phyloP scores from a whole-genome alignment of 805 yeast species.

The Yarrowia divulgata region DNA sequence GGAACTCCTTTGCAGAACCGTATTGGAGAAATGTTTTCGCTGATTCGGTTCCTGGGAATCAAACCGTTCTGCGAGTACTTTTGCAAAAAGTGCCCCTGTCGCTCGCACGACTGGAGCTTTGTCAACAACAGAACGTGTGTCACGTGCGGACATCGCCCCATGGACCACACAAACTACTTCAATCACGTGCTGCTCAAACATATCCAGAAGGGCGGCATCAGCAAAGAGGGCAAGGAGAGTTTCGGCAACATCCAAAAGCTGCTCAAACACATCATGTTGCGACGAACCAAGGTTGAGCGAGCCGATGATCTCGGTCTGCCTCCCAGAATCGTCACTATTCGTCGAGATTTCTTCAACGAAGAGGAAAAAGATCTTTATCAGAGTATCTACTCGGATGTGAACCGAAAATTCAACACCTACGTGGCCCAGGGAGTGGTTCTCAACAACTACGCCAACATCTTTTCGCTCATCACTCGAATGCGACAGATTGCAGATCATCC shows the following conservation, averaged over 20 bases:
- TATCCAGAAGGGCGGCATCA: slow-evolving; percentile 83
- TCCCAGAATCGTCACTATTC: slow-evolving; percentile 89
- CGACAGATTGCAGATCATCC: slow-evolving; percentile 99
- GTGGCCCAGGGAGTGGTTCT: slow-evolving; percentile 96
- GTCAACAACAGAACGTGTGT: slow-evolving; percentile 85
- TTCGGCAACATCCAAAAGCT: slow-evolving; percentile 78
- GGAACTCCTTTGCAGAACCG: slow-evolving; percentile 98
- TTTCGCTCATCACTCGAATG: slow-evolving; percentile 95
- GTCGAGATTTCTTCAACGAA: slow-evolving; percentile 87
- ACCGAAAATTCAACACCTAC: slow-evolving; percentile 86
- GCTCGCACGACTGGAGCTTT: slow-evolving; percentile 83
- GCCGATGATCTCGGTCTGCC: slow-evolving; percentile 98
- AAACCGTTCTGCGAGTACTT: slow-evolving; percentile 88
- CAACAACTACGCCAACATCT: slow-evolving; percentile 96
- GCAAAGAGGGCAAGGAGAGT: slow-evolving; percentile 79
- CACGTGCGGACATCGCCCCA: slow-evolving; percentile 86
- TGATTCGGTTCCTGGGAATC: slow-evolving; percentile 82
- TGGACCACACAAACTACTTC: slow-evolving; percentile 94
- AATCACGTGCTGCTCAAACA: slow-evolving; percentile 95
- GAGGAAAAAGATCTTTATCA: slow-evolving; percentile 94
- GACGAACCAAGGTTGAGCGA: slow-evolving; percentile 94
- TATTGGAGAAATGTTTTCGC: slow-evolving; percentile 94
- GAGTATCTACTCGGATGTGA: slow-evolving; percentile 84
- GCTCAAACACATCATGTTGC: slow-evolving; percentile 80
- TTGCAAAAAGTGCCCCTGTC: slow-evolving; percentile 92